phyloP scores from a whole-genome alignment of 805 yeast species.

The Pichia californica region DNA sequence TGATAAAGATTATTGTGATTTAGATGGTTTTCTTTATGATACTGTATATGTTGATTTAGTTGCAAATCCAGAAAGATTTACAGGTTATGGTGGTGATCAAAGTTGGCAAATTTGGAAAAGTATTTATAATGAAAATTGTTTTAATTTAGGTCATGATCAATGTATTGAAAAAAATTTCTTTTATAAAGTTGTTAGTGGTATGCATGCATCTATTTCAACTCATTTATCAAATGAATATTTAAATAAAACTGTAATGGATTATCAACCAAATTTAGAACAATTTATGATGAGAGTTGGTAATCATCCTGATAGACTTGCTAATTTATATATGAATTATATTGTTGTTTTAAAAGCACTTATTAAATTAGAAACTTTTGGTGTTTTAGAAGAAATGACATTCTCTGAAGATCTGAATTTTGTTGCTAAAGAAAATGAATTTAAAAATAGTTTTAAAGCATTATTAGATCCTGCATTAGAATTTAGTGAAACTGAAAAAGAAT shows the following conservation, averaged over 20 bases:
- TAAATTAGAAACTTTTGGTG: constrained; percentile 37
- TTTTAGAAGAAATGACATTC: constrained; percentile 24
- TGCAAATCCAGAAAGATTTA: constrained; percentile 91
- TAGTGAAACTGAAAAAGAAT: constrained; percentile 17
- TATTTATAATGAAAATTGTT: constrained; percentile 88
- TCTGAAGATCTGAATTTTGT: constrained; percentile 25
- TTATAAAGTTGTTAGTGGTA: constrained; percentile 80
- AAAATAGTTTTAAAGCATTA: constrained; percentile 28
- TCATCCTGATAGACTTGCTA: constrained; percentile 81
- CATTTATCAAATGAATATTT: constrained; percentile 83
- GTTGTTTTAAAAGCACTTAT: constrained; percentile 74
- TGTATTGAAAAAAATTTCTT: constrained; percentile 87
- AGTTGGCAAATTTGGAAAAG: constrained; percentile 90
- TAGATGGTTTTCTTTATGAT: constrained; percentile 51
- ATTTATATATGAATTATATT: constrained; percentile 89
- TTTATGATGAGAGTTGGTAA: constrained; percentile 89
- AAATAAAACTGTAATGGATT: constrained; percentile 61
- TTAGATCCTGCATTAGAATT: constrained; percentile 24
- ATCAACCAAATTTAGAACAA: constrained; percentile 76
- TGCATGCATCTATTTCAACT: constrained; percentile 93
- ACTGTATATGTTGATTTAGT: constrained; percentile 81
- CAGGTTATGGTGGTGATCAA: constrained; percentile 93
- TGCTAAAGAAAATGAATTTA: constrained; percentile 22
- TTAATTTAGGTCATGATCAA: constrained; percentile 39
- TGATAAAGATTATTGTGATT: constrained; percentile 57